Base-by-base conservation (phyloP, 1,139 yeast species). In the Suhomyces choctaworum region DNA sequence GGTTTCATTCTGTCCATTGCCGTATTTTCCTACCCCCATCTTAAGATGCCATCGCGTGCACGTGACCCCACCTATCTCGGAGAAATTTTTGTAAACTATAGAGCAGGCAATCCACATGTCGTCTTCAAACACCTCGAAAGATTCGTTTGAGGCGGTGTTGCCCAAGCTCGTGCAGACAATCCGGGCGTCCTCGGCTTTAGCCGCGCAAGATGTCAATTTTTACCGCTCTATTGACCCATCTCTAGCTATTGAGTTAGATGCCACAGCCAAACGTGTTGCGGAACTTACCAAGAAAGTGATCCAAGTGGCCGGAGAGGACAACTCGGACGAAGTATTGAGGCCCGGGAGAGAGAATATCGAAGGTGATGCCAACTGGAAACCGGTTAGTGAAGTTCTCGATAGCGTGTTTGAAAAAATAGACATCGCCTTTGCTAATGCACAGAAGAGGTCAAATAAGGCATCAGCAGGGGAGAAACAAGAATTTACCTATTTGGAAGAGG, bases 171-270 rank as follows among this genome's bases (percentile, higher is more conserved):
- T 77, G 32, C 69, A 69, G 16, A 69, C 83, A 1, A 79, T 88
- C 23, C 70, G 96, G 44, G 75, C 86, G 2, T 78, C 96, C 0
- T 67, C 83, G 5, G 78, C 85, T 2, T 62, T 92, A 29, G 84
- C 89, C 2, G 78, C 88, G 0, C 88, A 86, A 45, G 98, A 92
- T 63, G 75, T 89, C 16, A 75, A 73, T 28, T 92, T 90, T 51
- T 78, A 80, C 60, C 73, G 73, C 36, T 77, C 89, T 29, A 58
- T 89, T n/a, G 95, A 88, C 51, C 51, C 67, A 2, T 53, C 59
- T 0, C 55, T 85, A 19, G 64, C 74, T 5, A 41, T 49, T 1
- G 55, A 70, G 13, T 64, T 80, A 16, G 72, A 73, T 21, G 48
- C 52, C 1, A 58, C 77, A 2, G 69, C 81, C 2, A 48, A 52